Evolutionary conservation across 192 early-diverging fungal species (phyloP).

Genomic region (Physocladia obscura): DNA sequence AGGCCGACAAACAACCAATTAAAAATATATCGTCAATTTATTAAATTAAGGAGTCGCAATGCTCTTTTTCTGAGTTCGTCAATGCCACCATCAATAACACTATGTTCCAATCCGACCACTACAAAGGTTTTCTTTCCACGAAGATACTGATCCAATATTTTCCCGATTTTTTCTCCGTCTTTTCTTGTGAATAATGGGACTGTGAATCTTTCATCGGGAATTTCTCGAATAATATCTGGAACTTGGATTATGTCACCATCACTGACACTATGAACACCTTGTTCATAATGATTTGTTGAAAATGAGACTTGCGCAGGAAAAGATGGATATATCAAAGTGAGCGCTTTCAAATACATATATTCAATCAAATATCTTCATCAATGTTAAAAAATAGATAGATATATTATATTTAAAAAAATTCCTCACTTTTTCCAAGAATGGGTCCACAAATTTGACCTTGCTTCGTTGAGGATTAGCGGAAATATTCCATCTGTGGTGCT

Average conservation of each 20-base stretch:
- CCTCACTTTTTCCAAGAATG: conserved; percentile 46
- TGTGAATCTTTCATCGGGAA: conserved; percentile 31
- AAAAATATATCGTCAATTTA: too few species aligned
- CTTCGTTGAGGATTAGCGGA: conserved; percentile 19
- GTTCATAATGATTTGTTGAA: conserved; percentile 44
- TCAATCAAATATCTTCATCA: conserved; percentile 35
- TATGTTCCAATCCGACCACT: too few species aligned
- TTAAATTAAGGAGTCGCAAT: too few species aligned
- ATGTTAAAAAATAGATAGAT: conserved; percentile 14
- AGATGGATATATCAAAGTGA: conserved; percentile 32
- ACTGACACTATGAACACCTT: conserved; percentile 34
- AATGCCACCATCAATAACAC: too few species aligned
- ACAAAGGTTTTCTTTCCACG: too few species aligned
- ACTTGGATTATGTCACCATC: conserved; percentile 28
- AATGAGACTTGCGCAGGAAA: conserved; percentile 38
- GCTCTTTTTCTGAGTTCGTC: too few species aligned
- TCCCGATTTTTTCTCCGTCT: too few species aligned
- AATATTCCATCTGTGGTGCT: not conserved
- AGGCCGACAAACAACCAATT: too few species aligned
- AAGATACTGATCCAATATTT: too few species aligned
- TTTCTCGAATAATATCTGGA: conserved; percentile 24
- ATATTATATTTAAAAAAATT: too few species aligned
- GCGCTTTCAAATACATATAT: conserved; percentile 32
- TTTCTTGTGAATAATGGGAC: conserved; percentile 29
- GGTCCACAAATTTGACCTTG: conserved; percentile 30